These are phyloP conservation scores for Choanephora cucurbitarum DNA, from an alignment of 371 early-diverging fungal species.

Conservation along the genomic window DNA sequence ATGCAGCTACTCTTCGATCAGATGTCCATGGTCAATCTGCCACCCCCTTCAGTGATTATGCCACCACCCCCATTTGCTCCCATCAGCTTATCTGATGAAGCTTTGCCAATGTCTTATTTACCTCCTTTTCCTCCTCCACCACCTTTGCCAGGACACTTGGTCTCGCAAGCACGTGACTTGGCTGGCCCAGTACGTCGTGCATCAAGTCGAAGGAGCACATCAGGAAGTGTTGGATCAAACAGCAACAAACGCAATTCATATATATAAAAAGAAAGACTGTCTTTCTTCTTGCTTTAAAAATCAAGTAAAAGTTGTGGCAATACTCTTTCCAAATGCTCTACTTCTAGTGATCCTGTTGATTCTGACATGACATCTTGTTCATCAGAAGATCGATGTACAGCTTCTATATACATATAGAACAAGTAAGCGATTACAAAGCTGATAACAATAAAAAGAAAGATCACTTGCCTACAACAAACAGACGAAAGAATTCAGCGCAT, in stretches of 20 bases:
- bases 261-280: not conserved
- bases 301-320: slow-evolving; percentile 1
- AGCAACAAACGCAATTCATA: too few species aligned
- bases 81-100: too few species aligned
- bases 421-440: not conserved
- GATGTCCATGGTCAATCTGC: not conserved
- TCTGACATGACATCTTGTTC: not conserved
- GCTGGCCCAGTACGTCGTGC: not conserved
- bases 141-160: not conserved
- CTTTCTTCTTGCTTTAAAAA: not conserved
- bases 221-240: not conserved
- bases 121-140: not conserved
- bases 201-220: not conserved
- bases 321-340: slow-evolving; percentile 2
- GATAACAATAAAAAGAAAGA: not conserved
- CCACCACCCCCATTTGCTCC: too few species aligned
- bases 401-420: not conserved
- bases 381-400: not conserved
- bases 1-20: not conserved
- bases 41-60: too few species aligned
- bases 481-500: not conserved
- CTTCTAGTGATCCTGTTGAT: not conserved
- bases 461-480: not conserved
- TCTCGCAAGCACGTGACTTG: not conserved
- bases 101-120: not conserved